Evolutionary conservation across 1,284 basidiomycete genomes (phyloP).

Genomic region (Laetiporus sulphureus): DNA sequence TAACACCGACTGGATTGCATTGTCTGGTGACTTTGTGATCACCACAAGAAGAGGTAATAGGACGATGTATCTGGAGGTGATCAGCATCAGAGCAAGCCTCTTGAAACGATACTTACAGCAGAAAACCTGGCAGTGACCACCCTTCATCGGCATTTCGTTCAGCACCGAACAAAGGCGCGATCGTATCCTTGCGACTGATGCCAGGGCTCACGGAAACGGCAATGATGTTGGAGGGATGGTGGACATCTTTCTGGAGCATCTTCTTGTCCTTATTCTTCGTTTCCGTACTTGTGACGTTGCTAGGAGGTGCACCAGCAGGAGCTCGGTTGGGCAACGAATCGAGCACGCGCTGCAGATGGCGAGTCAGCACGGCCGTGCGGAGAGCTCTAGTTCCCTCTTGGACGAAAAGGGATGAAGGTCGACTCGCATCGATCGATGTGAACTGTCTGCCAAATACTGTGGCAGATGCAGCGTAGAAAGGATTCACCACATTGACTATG

Average conservation of each 20-base stretch:
- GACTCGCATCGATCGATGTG: conserved; percentile 16
- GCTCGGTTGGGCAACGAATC: conserved; percentile 63
- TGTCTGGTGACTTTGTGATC: conserved; percentile 52
- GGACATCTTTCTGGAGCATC: conserved; percentile 1
- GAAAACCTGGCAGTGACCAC: conserved; percentile 35
- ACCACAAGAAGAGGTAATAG: conserved; percentile 54
- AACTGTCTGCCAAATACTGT: conserved; percentile 34
- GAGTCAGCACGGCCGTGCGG: conserved; percentile 53
- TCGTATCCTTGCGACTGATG: conserved; percentile 58
- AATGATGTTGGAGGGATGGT: conserved; percentile 64
- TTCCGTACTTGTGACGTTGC: conserved; percentile 3
- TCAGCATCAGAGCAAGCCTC: neutral
- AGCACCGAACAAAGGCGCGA: conserved; percentile 50
- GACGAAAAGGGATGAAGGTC: conserved; percentile 35
- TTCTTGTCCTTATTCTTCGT: conserved; percentile 8
- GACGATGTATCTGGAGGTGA: conserved; percentile 44
- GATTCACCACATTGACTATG: conserved; percentile 75
- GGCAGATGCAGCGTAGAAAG: conserved; percentile 74
- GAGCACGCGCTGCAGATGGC: conserved; percentile 72
- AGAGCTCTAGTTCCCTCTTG: conserved; percentile 62
- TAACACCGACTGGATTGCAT: conserved; percentile 56
- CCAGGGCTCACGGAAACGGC: conserved; percentile 68
- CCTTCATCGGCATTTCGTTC: conserved; percentile 25
- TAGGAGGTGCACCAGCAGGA: conserved; percentile 49
- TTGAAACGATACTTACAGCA: conserved; percentile 31